Evolutionary conservation across 2,329 filamentous ascomycete genomes (phyloP), one percentile per base, ranked within the genome.

Genomic region (Capronia americana): DNA sequence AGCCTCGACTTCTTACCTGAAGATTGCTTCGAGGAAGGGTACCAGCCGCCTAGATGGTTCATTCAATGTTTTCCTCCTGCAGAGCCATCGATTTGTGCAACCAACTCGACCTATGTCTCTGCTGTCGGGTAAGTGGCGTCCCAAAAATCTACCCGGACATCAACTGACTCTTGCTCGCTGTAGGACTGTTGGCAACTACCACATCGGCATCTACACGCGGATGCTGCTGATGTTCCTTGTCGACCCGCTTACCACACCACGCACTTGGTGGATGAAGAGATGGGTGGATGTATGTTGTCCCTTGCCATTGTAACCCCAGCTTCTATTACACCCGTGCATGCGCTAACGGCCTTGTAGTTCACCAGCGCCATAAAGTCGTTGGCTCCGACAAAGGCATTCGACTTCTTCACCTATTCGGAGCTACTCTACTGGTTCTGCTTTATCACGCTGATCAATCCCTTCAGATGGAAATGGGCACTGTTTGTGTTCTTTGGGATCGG

Each of bases 361-460:
- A 96, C 92, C 0, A 84, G 87, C 32, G 77, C 87, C 3, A 80
- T 96, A 66, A 96, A 96, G 78, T 77, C 78, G 1, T 82, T 84
- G 11, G 87, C 90, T 2, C 92, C 92, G 0, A 91, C 87, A 0
- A 88, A 86, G 0, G 91, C 92, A 0, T 94, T 96, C 73, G 92
- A 96, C 75, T 96, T 96, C 80, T 95, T 96, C 76, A 96, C 92
- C 0, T 96, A 96, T 73, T 84, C 90, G 0, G 92, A 96, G 77
- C 80, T 96, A 58, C 75, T 95, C 4, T 96, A 91, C 82, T 96
- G 92, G 92, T 95, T 94, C 71, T 76, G 87, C 5, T 96, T 95
- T 74, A 90, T 90, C 64, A 87, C 94, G 50, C 80, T 85, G 4
- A 85, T 95, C 73, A 96, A 96, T 74, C 92, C 92, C 0, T 96